Percentiles rank a stretch among this genome's conserved stretches.
Conservation (phyloP, 169 alveolate species). For the Cytauxzoon felis region DNA sequence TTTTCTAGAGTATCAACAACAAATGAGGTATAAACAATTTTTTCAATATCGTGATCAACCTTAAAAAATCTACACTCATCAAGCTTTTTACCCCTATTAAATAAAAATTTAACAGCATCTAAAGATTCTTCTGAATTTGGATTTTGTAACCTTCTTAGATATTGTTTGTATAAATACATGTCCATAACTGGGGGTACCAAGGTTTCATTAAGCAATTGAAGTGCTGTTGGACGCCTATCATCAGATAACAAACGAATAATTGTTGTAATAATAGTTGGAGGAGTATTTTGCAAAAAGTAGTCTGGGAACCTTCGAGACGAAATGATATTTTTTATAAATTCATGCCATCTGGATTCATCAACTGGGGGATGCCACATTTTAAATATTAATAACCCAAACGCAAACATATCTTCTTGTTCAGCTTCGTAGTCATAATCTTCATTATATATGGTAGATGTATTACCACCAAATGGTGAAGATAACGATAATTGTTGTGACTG, state of each 20-base stretch:
- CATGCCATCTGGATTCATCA: constrained; percentile 32
- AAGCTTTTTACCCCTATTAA: constrained; percentile 31
- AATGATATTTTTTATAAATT: constrained; percentile 10
- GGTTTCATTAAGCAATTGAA: constrained; percentile 54
- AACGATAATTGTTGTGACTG: no score
- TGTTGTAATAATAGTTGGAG: constrained; percentile 40
- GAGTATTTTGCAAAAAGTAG: constrained; percentile 48
- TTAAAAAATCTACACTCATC: constrained; percentile 28
- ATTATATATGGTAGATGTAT: no score
- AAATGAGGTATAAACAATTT: constrained; percentile 6
- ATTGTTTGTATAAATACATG: constrained; percentile 53
- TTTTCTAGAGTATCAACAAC: constrained; percentile 29
- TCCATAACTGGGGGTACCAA: constrained; percentile 63
- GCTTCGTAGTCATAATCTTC: constrained; percentile 33
- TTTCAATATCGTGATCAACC: constrained; percentile 6
- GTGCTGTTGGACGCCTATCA: constrained; percentile 62
- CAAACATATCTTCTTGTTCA: constrained; percentile 62
- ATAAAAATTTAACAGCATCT: constrained; percentile 43
- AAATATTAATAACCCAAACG: constrained; percentile 44
- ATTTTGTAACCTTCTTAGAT: constrained; percentile 47
- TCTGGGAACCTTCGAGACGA: constrained; percentile 38
- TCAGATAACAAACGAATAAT: constrained; percentile 32
- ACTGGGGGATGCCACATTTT: constrained; percentile 65
- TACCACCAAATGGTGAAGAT: no score
- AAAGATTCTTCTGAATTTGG: constrained; percentile 54